Conservation (phyloP, 2,329 filamentous ascomycete genomes). For the Fusarium penzigii region DNA sequence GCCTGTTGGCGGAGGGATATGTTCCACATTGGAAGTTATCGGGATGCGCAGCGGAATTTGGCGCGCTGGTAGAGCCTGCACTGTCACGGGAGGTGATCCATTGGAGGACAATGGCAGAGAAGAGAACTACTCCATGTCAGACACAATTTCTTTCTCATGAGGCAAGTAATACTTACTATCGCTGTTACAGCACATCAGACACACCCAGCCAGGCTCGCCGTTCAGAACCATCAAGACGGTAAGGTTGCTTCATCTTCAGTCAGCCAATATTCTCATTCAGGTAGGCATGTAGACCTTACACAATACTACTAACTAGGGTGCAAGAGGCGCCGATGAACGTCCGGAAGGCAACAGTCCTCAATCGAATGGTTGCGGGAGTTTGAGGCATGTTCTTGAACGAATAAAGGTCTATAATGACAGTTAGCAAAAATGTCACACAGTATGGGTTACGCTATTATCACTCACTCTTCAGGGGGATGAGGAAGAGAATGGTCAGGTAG, state of each 20-base stretch:
- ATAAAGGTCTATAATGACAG: conserved; percentile 47
- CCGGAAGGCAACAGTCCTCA: conserved; percentile 55
- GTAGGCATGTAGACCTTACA: conserved; percentile 39
- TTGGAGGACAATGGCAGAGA: conserved; percentile 61
- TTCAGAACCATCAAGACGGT: conserved; percentile 58
- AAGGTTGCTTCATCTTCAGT: conserved; percentile 49
- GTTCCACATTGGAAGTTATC: neutral
- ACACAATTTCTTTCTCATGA: neutral
- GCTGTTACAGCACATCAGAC: conserved; percentile 64
- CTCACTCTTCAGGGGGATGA: conserved; percentile 59
- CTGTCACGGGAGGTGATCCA: conserved; percentile 57
- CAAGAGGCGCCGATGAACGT: conserved; percentile 61
- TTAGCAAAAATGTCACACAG: neutral
- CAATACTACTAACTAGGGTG: conserved; percentile 59
- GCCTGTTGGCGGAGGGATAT: neutral
- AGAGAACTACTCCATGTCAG: conserved; percentile 48
- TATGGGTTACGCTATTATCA: too few relatives aligned
- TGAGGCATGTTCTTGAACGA: conserved; percentile 51
- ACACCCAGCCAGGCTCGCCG: conserved; percentile 66
- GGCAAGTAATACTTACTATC: conserved; percentile 49
- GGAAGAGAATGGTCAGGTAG: conserved; percentile 63
- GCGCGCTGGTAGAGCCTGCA: conserved; percentile 34
- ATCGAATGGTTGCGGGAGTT: conserved; percentile 41
- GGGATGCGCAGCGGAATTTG: conserved; percentile 12
- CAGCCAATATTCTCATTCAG: conserved; percentile 1